Evolutionary conservation across 306 rosid genomes (phyloP), one percentile per base, ranked within the genome.

Genomic region (Pachyrhizus erosus): DNA sequence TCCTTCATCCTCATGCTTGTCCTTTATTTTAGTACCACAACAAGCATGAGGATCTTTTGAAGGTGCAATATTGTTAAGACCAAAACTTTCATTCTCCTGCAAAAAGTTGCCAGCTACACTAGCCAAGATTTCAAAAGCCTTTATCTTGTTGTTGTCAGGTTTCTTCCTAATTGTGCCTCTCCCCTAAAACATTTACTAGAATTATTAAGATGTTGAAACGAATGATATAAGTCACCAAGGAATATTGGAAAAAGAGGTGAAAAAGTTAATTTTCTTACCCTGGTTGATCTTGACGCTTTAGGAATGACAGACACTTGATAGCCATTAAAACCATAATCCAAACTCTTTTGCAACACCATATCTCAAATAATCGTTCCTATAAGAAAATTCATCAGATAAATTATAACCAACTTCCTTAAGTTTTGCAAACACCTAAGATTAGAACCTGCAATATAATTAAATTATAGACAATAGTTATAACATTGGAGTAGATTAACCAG

Each of bases 81-180:
- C 7, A 11, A 82, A 83, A 34, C 73, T 80, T 33, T 88, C 88
- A 62, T 84, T 80, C 75, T 87, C 87, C 70, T 86, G 89, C 83
- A 92, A 82, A 33, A 90, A 77, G 39, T 88, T 87, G 11, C 92
- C 93, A 0, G 94, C 94, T 80, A 92, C 92, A 77, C 89, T 88
- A 73, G 94, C 94, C 86, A 92, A 86, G 82, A 88, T 90, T 80
- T 90, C 94, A 74, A 90, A 90, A 6, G 97, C 92, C 6, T 42
- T 92, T 74, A 85, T 88, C 73, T 84, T 90, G 65, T 24, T 78
- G 76, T 48, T 84, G 31, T 83, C 91, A 23, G 69, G 66, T 77
- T 80, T 92, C 87, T 89, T 90, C 86, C 71, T 82, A 76, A 86
- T 51, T 7, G 88, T 82, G 46, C 90, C 92, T 81, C 76, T 91